These are phyloP conservation scores for Hymenoscyphus salicellus DNA, from an alignment of 2,329 filamentous ascomycete species.

Conservation along the genomic window DNA sequence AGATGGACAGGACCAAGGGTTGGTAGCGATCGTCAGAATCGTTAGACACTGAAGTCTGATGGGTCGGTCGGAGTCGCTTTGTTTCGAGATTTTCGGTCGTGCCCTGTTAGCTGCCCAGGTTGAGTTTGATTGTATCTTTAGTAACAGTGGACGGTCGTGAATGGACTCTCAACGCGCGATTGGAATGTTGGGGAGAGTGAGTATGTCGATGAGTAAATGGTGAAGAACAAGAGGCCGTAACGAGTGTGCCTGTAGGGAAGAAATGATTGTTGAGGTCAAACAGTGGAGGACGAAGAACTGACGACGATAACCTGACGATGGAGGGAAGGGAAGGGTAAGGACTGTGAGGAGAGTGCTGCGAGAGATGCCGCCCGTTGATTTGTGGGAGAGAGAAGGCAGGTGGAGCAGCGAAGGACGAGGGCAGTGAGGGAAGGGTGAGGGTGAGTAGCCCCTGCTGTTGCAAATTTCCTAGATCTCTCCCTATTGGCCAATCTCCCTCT, in stretches of 20 bases:
- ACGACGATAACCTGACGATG: background rate
- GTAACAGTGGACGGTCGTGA: background rate
- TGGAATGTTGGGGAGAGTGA: constrained; percentile 6
- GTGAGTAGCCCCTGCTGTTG: background rate
- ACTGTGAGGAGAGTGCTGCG: background rate
- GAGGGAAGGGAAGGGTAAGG: background rate
- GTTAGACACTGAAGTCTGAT: background rate
- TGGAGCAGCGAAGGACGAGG: background rate
- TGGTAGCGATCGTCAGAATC: background rate
- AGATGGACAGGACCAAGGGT: background rate
- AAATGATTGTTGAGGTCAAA: background rate
- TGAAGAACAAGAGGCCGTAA: constrained; percentile 18
- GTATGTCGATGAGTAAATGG: background rate
- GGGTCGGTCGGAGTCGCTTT: background rate
- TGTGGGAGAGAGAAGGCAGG: background rate
- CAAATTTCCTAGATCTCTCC: background rate
- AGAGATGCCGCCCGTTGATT: too few relatives aligned
- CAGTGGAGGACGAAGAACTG: background rate
- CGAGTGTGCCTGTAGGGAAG: constrained; percentile 21
- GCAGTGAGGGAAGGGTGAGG: background rate
- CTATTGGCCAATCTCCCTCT: background rate
- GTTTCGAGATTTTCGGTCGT: constrained; percentile 19
- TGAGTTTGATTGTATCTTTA: background rate
- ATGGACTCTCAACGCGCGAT: constrained; percentile 11
- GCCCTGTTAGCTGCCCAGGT: constrained; percentile 9